Evolutionary conservation across 805 yeast genomes (phyloP).

Genomic region (Starmerella vaccinii): DNA sequence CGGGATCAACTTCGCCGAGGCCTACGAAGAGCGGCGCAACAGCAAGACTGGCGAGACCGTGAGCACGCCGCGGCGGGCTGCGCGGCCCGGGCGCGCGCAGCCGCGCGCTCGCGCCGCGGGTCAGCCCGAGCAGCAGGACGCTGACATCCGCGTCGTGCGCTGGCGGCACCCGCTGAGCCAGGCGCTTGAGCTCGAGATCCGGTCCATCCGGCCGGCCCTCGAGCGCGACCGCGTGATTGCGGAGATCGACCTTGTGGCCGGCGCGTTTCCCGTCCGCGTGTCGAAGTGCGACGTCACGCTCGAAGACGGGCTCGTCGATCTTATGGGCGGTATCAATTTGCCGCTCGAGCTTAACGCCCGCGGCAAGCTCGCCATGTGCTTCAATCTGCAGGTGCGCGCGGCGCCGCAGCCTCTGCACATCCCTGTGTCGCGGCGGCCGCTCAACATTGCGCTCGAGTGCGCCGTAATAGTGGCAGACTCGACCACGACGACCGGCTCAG

Average conservation of each 20-base stretch:
- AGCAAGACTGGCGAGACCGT: neutral
- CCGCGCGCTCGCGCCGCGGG: no score
- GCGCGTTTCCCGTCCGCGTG: slow-evolving; percentile 13
- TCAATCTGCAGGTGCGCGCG: slow-evolving; percentile 17
- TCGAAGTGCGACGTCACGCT: slow-evolving; percentile 11
- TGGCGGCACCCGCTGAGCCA: slow-evolving; percentile 20
- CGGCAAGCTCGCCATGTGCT: slow-evolving; percentile 20
- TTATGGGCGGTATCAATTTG: slow-evolving; percentile 11
- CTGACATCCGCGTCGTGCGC: slow-evolving; percentile 13
- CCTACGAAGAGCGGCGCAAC: slow-evolving; percentile 11
- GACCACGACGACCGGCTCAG: no score
- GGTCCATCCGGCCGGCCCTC: slow-evolving; percentile 24
- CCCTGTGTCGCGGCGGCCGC: slow-evolving; percentile 14
- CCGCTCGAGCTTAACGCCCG: slow-evolving; percentile 17
- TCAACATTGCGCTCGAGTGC: slow-evolving; percentile 18
- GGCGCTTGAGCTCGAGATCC: slow-evolving; percentile 22
- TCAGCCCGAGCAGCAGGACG: slow-evolving; percentile 2
- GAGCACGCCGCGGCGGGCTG: neutral
- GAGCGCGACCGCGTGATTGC: slow-evolving; percentile 25
- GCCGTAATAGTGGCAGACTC: slow-evolving; percentile 10
- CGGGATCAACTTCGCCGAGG: slow-evolving; percentile 10
- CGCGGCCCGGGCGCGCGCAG: no score
- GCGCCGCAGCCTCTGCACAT: slow-evolving; percentile 11
- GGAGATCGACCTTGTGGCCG: slow-evolving; percentile 21
- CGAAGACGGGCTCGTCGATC: slow-evolving; percentile 20